phyloP scores from a whole-genome alignment of 805 yeast species.

The Starmerella apicola region DNA sequence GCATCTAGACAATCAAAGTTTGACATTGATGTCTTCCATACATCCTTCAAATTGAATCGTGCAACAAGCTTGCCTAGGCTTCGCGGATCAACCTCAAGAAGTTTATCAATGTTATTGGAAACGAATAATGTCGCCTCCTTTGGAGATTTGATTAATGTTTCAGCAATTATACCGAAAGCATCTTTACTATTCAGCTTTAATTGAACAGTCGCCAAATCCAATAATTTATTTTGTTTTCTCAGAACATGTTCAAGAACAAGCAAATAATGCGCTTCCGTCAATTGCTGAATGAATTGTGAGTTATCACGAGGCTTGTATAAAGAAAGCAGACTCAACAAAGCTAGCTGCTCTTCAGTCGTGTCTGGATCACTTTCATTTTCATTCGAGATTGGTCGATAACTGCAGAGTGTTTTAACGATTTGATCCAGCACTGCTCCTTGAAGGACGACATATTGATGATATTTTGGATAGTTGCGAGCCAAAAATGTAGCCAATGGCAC shows the following conservation, averaged over 20 bases:
- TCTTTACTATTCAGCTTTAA: conserved; percentile 1
- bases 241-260: conserved; percentile 49
- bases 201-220: conserved; percentile 8
- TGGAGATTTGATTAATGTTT: conserved; percentile 1
- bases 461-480: conserved; percentile 73
- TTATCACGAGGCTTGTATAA: conserved; percentile 48
- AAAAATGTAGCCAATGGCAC: conserved; percentile 51
- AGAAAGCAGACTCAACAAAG: conserved; percentile 59
- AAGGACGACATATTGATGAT: conserved; percentile 65
- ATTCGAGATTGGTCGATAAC: conserved; percentile 17
- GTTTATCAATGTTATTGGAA: background rate
- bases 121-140: conserved; percentile 1
- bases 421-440: conserved; percentile 33
- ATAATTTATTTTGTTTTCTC: conserved; percentile 19
- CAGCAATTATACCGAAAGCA: conserved; percentile 8
- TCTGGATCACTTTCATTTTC: conserved; percentile 9
- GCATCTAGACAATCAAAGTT: conserved; percentile 5
- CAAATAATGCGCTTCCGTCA: conserved; percentile 44
- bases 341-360: conserved; percentile 46
- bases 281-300: conserved; percentile 36
- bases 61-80: conserved; percentile 5
- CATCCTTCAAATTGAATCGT: background rate
- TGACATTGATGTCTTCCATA: conserved; percentile 1
- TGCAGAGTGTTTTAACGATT: conserved; percentile 9
- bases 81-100: conserved; percentile 2